Evolutionary conservation across 2,329 filamentous ascomycete genomes (phyloP), one percentile per base, ranked within the genome.

Genomic region (Pseudovirgaria hyperparasitica): DNA sequence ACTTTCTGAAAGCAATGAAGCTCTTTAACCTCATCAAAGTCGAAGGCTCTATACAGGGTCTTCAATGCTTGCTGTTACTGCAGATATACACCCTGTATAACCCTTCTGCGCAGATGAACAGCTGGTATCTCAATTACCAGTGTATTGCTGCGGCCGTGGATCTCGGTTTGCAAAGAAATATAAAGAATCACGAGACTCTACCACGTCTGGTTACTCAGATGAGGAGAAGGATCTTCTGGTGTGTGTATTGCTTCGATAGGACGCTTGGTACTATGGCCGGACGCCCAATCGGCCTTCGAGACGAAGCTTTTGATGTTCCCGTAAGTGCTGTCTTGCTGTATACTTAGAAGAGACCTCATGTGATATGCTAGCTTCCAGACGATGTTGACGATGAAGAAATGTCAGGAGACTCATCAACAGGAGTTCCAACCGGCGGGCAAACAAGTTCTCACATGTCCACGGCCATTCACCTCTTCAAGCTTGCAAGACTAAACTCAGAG

Each of bases 111-210:
- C 47, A 55, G 1, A 38, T 69, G 4, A 69, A 66, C 29, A 48
- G 65, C 1, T 70, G 66, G 67, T 64, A 65, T 28, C 43, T 70
- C 2, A 67, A 69, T 28, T 70, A 70, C 28, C 65, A 69, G 32
- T 68, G 64, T 20, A 49, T 70, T 7, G 64, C 65, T 1, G 52
- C 59, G 0, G 45, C 67, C 1, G 45, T 70, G 3, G 66, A 70
- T 23, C 38, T 70, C 2, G 66, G 65, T 0, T 41, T 70, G 0
- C 66, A 70, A 28, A 52, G 66, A 13, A 55, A 66, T 26, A 55
- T 68, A 5, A 58, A 54, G 1, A 47, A 52, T 1, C 53, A 52
- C 0, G 44, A 47, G 0, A 60, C 50, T 0, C 54, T 70, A 2
- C 61, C 63, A 0, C 34, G 63, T 0, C 33, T 68, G 1, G 58